A percentile compares a stretch with the other conserved stretches of the same genome.
These are phyloP conservation scores for Sarocladium brachiariae DNA, from an alignment of 2,329 filamentous ascomycete species.

Conservation along the genomic window DNA sequence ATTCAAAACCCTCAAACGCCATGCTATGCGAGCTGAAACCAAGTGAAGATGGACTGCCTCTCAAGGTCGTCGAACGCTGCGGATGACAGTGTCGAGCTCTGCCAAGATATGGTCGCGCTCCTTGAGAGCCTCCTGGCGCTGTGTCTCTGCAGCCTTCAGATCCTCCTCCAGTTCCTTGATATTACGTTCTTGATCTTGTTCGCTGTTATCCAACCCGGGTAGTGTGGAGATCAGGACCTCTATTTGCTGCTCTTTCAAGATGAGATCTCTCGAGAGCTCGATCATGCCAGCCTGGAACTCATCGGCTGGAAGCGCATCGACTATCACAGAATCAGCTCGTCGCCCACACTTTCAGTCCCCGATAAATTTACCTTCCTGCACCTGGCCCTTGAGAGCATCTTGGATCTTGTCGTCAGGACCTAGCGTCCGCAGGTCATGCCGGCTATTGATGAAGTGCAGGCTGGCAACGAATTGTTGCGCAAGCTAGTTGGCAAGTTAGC, in stretches of 20 bases:
- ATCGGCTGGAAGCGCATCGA: constrained; percentile 55
- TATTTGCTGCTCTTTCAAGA: constrained; percentile 77
- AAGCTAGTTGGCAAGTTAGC: constrained; percentile 37
- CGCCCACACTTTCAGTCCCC: no score
- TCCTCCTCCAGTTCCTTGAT: constrained; percentile 61
- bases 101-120: constrained; percentile 56
- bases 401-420: constrained; percentile 51
- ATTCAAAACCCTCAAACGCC: no score
- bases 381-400: constrained; percentile 29
- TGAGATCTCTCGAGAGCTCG: constrained; percentile 69
- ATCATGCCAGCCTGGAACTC: constrained; percentile 61
- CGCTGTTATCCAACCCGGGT: constrained; percentile 71
- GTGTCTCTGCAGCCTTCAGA: constrained; percentile 54
- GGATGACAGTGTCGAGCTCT: constrained; percentile 55
- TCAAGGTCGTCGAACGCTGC: constrained; percentile 48
- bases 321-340: constrained; percentile 25
- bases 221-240: constrained; percentile 68
- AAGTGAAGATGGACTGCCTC: background rate
- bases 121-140: constrained; percentile 55
- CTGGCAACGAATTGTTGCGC: constrained; percentile 62
- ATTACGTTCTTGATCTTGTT: constrained; percentile 65
- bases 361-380: constrained; percentile 42
- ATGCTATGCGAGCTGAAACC: constrained; percentile 16
- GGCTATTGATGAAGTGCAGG: constrained; percentile 58
- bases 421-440: constrained; percentile 60